A percentile compares a stretch with the other conserved stretches of the same genome.
phyloP scores from a whole-genome alignment of 2,329 filamentous ascomycete species.

The Pseudogymnoascus pannorum region DNA sequence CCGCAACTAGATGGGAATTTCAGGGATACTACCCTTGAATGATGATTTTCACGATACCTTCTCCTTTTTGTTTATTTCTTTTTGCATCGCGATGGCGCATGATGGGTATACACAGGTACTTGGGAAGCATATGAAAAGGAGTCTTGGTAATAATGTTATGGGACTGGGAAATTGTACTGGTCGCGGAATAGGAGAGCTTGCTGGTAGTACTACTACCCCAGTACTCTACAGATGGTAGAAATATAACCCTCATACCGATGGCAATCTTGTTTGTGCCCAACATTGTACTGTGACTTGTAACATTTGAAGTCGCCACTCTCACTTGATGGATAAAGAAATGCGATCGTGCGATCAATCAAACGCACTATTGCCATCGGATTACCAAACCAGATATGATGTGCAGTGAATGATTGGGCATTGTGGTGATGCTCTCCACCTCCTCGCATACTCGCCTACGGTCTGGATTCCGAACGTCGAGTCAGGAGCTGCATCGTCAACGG shows the following conservation, averaged over 20 bases:
- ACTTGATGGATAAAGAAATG: not conserved
- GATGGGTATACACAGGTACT: conserved; percentile 7
- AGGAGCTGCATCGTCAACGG: not conserved
- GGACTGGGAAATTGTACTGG: not conserved
- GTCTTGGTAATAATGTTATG: conserved; percentile 7
- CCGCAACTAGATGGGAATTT: not conserved
- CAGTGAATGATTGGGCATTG: not conserved
- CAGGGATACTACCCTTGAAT: not conserved
- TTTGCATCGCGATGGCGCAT: conserved; percentile 1
- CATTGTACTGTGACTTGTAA: not conserved
- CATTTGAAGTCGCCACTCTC: not conserved
- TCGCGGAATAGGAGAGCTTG: not conserved
- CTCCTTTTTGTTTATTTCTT: not conserved
- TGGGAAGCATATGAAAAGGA: conserved; percentile 6
- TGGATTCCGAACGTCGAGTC: not conserved
- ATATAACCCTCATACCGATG: not conserved
- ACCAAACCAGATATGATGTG: not conserved
- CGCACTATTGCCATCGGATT: not conserved
- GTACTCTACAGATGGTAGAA: conserved; percentile 2
- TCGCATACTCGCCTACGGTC: not conserved
- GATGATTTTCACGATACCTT: not conserved
- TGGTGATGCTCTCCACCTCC: not conserved
- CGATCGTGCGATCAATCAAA: conserved; percentile 2
- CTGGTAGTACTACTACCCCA: not conserved
- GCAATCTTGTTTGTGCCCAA: not conserved